These are phyloP conservation scores for Thymus mandschuricus DNA, from an alignment of 257 asterid species.

Conservation along the genomic window DNA sequence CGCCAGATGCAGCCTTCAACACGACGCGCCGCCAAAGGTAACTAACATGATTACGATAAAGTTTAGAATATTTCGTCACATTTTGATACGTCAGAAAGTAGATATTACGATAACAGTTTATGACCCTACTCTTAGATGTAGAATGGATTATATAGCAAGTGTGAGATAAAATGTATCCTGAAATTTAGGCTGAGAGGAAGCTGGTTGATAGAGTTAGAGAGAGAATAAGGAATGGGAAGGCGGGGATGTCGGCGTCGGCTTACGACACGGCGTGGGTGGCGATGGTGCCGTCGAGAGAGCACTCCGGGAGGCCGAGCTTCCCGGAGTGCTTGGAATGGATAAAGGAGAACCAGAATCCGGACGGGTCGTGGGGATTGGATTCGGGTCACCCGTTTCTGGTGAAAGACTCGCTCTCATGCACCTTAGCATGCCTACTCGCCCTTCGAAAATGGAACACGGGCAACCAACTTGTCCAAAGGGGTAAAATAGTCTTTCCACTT, in stretches of 20 bases:
- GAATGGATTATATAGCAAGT: no score
- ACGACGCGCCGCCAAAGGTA: background rate
- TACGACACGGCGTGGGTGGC: slow-evolving; percentile 38
- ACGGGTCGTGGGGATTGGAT: slow-evolving; percentile 48
- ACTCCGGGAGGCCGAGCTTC: slow-evolving; percentile 21
- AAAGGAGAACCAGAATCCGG: slow-evolving; percentile 36
- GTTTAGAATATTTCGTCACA: no score
- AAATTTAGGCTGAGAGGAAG: background rate
- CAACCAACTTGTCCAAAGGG: slow-evolving; percentile 25
- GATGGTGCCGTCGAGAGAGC: slow-evolving; percentile 29
- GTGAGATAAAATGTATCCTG: no score
- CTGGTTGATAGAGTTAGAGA: slow-evolving; percentile 26
- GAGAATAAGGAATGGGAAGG: slow-evolving; percentile 31
- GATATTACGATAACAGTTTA: no score
- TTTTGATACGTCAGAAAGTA: no score
- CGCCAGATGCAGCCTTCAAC: slow-evolving; percentile 1
- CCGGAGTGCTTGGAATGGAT: slow-evolving; percentile 44
- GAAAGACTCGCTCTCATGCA: slow-evolving; percentile 38
- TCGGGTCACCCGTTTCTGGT: slow-evolving; percentile 26
- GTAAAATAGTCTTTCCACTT: background rate
- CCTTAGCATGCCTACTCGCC: slow-evolving; percentile 43
- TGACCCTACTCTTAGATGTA: no score
- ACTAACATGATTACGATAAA: no score
- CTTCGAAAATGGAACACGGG: slow-evolving; percentile 38
- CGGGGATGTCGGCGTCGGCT: slow-evolving; percentile 30